phyloP scores from a whole-genome alignment of 176 grass and related monocot species.

The Chloris gayana region DNA sequence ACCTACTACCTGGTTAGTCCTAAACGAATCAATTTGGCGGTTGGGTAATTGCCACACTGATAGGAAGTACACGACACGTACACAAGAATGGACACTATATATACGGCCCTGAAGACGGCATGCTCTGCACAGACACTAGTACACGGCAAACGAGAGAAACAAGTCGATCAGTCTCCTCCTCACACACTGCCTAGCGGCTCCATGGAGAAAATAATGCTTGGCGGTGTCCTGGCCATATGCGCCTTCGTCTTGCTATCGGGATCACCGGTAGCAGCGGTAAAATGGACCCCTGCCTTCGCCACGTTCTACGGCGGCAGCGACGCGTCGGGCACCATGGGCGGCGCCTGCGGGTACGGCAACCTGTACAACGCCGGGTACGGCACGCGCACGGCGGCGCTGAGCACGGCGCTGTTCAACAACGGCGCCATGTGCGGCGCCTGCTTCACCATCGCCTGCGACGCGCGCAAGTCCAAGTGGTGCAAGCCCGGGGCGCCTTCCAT shows the following conservation, averaged over 20 bases:
- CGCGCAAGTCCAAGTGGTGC: constrained; percentile 35
- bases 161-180: not conserved
- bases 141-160: not conserved
- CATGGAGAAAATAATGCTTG: constrained; percentile 28
- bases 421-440: constrained; percentile 54
- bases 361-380: constrained; percentile 63
- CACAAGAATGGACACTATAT: not conserved
- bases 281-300: not conserved
- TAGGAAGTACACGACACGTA: too few relatives aligned
- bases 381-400: constrained; percentile 44
- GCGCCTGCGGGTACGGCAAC: constrained; percentile 72
- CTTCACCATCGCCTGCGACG: constrained; percentile 49
- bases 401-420: constrained; percentile 59
- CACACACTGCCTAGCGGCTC: too few relatives aligned
- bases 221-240: not conserved
- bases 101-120: not conserved
- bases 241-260: constrained; percentile 16
- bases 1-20: not conserved
- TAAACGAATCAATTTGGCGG: not conserved
- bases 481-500: constrained; percentile 20
- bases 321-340: constrained; percentile 44
- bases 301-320: constrained; percentile 20
- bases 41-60: too few relatives aligned
- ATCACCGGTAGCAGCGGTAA: not conserved
- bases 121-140: not conserved